Evolutionary conservation across 495 filamentous ascomycete species (phyloP).

Genomic region (Pyrenula aspistea): DNA sequence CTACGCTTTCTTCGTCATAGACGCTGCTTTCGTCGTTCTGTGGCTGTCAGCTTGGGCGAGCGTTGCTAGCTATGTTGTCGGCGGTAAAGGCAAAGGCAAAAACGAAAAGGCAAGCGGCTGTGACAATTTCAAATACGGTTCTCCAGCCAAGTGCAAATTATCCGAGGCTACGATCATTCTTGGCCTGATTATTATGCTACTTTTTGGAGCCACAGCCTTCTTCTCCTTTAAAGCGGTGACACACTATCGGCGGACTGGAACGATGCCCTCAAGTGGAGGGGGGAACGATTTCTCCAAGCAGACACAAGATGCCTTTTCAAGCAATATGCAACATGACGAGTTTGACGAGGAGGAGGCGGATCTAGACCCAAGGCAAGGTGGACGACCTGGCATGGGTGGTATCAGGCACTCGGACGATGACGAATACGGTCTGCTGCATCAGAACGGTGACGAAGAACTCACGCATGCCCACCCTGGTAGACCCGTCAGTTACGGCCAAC

Average conservation of each 20-base stretch:
- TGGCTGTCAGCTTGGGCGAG: constrained; percentile 79
- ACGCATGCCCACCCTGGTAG: constrained; percentile 15
- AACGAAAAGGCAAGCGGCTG: constrained; percentile 19
- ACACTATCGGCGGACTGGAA: constrained; percentile 67
- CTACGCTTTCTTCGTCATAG: constrained; percentile 67
- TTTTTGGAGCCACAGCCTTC: constrained; percentile 58
- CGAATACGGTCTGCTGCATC: constrained; percentile 34
- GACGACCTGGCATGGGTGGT: constrained; percentile 15
- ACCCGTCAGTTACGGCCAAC: not conserved
- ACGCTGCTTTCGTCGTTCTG: constrained; percentile 59
- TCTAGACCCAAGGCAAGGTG: constrained; percentile 26
- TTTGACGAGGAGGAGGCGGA: constrained; percentile 30
- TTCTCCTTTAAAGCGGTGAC: constrained; percentile 68
- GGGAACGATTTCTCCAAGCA: constrained; percentile 37
- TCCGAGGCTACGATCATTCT: constrained; percentile 71
- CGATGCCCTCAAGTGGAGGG: constrained; percentile 50
- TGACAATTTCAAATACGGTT: constrained; percentile 42
- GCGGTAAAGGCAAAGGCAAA: constrained; percentile 30
- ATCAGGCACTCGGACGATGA: constrained; percentile 21
- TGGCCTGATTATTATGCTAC: constrained; percentile 70
- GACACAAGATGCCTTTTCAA: constrained; percentile 36
- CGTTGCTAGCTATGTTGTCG: constrained; percentile 56
- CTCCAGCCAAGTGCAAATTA: constrained; percentile 47
- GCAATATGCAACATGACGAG: constrained; percentile 35
- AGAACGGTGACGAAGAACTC: constrained; percentile 31